A percentile compares a stretch with the other conserved stretches of the same genome.
Evolutionary conservation across 176 grass and related monocot genomes (phyloP).

Genomic region (Secale cereale): DNA sequence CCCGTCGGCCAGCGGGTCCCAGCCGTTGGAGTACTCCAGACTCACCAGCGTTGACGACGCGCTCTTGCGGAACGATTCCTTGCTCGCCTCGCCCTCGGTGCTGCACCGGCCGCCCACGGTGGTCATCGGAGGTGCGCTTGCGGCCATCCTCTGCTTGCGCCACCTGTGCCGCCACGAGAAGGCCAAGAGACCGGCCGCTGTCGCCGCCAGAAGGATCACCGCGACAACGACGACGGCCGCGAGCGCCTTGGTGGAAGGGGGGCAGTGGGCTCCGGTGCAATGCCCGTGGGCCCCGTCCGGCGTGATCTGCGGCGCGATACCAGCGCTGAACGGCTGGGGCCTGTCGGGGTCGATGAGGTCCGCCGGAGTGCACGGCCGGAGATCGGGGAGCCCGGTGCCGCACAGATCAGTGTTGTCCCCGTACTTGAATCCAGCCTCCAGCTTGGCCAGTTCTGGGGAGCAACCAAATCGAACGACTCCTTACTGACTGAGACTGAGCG

Average conservation of each 20-base stretch:
- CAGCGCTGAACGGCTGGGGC: conserved; percentile 80
- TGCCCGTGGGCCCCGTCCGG: neutral
- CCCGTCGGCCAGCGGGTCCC: conserved; percentile 81
- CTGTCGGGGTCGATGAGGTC: conserved; percentile 63
- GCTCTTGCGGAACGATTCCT: conserved; percentile 43
- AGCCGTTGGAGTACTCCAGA: conserved; percentile 79
- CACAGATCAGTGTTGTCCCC: conserved; percentile 79
- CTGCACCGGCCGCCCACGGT: conserved; percentile 8
- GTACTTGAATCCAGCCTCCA: conserved; percentile 73
- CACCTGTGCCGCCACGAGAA: conserved; percentile 57
- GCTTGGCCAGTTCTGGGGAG: conserved; percentile 57
- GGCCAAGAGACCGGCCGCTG: conserved; percentile 41
- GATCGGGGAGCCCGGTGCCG: conserved; percentile 50
- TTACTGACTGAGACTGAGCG: neutral
- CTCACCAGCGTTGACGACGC: conserved; percentile 73
- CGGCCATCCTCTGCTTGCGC: conserved; percentile 27
- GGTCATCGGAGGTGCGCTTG: neutral
- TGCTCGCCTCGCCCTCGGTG: conserved; percentile 10
- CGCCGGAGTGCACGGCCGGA: conserved; percentile 63
- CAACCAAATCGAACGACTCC: neutral
- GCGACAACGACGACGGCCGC: conserved; percentile 41
- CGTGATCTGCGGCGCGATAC: conserved; percentile 39
- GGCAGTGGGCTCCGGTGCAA: conserved; percentile 42
- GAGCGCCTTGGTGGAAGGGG: conserved; percentile 47
- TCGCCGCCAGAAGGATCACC: conserved; percentile 36